phyloP scores from a whole-genome alignment of 306 rosid genomes.

The Vicia villosa region DNA sequence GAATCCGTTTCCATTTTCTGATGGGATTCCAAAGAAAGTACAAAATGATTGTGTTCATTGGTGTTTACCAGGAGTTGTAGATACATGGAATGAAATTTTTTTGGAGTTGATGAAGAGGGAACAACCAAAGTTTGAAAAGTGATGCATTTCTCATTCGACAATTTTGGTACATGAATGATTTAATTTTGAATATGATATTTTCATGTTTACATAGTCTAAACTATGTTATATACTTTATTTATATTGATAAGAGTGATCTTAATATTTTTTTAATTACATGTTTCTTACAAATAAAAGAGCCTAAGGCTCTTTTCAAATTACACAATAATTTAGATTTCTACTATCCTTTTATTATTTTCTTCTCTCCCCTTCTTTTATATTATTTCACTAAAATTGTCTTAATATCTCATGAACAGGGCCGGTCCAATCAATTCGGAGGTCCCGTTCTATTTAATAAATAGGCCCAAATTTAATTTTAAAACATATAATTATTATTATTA shows the following conservation, averaged over 20 bases:
- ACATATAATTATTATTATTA: too few relatives aligned
- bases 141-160: background rate
- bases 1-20: background rate
- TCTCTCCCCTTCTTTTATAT: too few relatives aligned
- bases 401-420: too few relatives aligned
- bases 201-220: background rate
- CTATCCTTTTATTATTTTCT: too few relatives aligned
- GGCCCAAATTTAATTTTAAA: too few relatives aligned
- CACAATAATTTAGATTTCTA: too few relatives aligned
- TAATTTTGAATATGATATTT: background rate
- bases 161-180: background rate
- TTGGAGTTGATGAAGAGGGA: conserved; percentile 44
- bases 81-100: conserved; percentile 80
- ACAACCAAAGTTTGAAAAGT: background rate
- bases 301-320: too few relatives aligned
- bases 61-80: conserved; percentile 84
- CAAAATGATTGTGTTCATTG: conserved; percentile 74
- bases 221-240: background rate
- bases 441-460: too few relatives aligned
- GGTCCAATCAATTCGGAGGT: too few relatives aligned
- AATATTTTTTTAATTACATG: too few relatives aligned
- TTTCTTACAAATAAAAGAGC: too few relatives aligned
- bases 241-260: background rate
- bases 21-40: background rate
- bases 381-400: too few relatives aligned